Conservation (phyloP, 257 asterid genomes). For the Solanum pinnatisectum region DNA sequence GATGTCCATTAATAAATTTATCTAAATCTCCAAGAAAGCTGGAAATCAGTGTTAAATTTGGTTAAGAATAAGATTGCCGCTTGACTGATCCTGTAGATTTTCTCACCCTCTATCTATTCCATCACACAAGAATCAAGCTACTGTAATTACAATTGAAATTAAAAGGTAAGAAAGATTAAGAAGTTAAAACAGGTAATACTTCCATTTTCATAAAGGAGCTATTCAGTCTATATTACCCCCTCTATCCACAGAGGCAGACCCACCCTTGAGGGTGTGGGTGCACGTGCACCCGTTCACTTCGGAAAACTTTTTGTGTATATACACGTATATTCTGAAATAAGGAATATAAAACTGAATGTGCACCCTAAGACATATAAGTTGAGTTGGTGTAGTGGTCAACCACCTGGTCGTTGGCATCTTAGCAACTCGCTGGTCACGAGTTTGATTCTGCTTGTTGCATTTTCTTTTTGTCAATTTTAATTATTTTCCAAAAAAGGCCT, state of each 20-base stretch:
- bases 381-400: neutral
- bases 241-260: neutral
- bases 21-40: neutral
- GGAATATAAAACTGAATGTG: neutral
- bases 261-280: neutral
- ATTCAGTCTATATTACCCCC: neutral
- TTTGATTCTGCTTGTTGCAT: neutral
- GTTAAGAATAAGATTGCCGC: neutral
- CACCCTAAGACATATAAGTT: neutral
- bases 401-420: neutral
- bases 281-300: neutral
- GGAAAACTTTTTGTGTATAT: neutral
- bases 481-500: neutral
- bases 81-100: neutral
- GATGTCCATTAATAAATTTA: neutral
- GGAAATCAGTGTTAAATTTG: neutral
- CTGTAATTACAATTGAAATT: neutral
- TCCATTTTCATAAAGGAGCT: neutral
- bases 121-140: neutral
- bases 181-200: neutral
- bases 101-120: neutral
- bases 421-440: neutral
- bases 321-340: neutral
- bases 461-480: neutral
- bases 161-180: neutral